Base-by-base conservation (phyloP, 176 grass and related monocot species). In the Triticum urartu region DNA sequence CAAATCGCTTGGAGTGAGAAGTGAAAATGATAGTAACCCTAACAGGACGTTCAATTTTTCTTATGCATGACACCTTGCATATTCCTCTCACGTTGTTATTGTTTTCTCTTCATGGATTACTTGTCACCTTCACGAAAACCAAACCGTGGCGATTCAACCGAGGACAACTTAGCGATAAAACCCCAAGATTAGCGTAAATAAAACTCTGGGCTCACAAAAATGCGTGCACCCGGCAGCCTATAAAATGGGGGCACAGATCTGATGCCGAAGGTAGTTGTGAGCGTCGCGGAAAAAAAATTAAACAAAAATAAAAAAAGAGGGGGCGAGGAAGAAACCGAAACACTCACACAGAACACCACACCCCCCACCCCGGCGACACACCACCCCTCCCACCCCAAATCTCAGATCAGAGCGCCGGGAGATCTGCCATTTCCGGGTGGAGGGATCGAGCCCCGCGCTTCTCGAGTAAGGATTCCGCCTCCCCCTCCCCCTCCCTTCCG, bases 291-390 rank as follows among this genome's bases (percentile, higher is more conserved):
- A 20, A 34, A 34, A 75, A 52, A 54, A 32, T 9, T 15, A 68
- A 34, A 35, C 28, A 76, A 34, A 50, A 75, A 75, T 18, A 39
- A 70, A 42, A 42, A 38, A 76, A 54, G 32, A 18, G 47, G 15
- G 4, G 25, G 6, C 30, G 24, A 28, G 25, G 12, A 20, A 21
- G 48, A 77, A 77, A 77, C 17, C 47, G 74, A 77, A 63, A 33
- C 74, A 77, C 74, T 77, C 74, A 77, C 74, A 77, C 74, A 77
- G 74, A 77, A 77, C 74, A 56, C 30, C 74, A 56, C 74, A 56
- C 26, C 47, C 22, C 9, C 45, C 74, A 77, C 26, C 74, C 74
- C 47, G 47, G 74, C 74, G 74, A 77, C 34, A 38, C 67, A 28
- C 72, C 43, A 74, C 22, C 71, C 7, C 43, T 24, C 43, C 73